A percentile compares a stretch with the other conserved stretches of the same genome.
Evolutionary conservation across 1,139 yeast genomes (phyloP).

Genomic region (Entelexis sorbosivorans): DNA sequence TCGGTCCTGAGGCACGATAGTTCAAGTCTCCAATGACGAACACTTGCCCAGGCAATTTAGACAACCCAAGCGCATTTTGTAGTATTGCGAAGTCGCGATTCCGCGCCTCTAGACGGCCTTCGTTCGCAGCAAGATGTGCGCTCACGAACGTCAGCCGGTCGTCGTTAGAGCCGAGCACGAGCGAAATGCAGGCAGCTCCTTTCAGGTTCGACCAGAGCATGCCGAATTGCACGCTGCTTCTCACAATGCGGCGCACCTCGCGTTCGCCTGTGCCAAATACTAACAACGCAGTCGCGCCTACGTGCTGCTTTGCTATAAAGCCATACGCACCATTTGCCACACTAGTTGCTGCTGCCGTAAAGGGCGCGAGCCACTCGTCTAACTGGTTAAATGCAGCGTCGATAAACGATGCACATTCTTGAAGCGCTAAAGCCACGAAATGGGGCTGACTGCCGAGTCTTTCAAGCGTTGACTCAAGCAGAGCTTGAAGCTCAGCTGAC

Average conservation of each 20-base stretch:
- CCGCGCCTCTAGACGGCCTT: constrained; percentile 46
- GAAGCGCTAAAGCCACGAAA: constrained; percentile 49
- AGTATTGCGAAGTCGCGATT: constrained; percentile 43
- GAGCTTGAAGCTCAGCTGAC: neutral
- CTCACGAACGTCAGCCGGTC: constrained; percentile 48
- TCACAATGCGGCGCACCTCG: constrained; percentile 7
- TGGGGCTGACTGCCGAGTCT: constrained; percentile 1
- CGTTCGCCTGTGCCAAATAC: constrained; percentile 32
- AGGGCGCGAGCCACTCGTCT: constrained; percentile 33
- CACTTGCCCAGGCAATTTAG: constrained; percentile 40
- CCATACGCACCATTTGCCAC: constrained; percentile 33
- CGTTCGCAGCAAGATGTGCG: constrained; percentile 68
- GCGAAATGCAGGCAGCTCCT: constrained; percentile 49
- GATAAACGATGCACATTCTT: constrained; percentile 58
- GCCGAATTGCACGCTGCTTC: constrained; percentile 28
- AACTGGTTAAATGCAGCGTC: constrained; percentile 43
- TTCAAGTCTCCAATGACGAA: constrained; percentile 78
- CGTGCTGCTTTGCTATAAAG: constrained; percentile 38
- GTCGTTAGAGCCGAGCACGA: constrained; percentile 35
- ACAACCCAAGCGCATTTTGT: constrained; percentile 26
- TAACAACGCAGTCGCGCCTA: constrained; percentile 60
- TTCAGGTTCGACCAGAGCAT: constrained; percentile 54
- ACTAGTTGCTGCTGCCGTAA: constrained; percentile 27
- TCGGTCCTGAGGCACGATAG: constrained; percentile 38
- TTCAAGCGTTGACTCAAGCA: constrained; percentile 3